Evolutionary conservation across 345 rosid species (phyloP).

Genomic region (Cardamine resedifolia): DNA sequence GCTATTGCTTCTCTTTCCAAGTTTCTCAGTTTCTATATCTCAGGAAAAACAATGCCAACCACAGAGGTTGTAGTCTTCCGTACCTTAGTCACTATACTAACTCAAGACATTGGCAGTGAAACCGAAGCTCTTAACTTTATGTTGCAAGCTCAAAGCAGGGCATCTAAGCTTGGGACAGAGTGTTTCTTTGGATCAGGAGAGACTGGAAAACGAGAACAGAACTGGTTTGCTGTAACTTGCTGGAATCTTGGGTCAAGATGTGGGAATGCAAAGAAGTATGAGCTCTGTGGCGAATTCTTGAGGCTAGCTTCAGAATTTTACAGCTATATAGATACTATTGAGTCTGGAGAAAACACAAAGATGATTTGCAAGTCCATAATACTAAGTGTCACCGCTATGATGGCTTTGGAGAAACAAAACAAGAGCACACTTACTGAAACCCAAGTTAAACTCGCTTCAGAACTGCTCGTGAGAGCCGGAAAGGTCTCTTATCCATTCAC

Average conservation of each 20-base stretch:
- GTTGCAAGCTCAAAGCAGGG: conserved; percentile 54
- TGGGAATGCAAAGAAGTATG: conserved; percentile 72
- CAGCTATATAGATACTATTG: conserved; percentile 43
- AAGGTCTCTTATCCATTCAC: conserved; percentile 57
- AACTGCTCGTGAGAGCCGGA: conserved; percentile 72
- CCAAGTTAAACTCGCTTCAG: conserved; percentile 67
- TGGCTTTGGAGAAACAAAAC: conserved; percentile 69
- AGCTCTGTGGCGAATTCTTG: conserved; percentile 61
- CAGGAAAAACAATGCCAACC: conserved; percentile 65
- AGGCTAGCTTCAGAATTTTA: conserved; percentile 67
- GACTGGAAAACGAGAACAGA: conserved; percentile 68
- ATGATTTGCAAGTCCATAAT: conserved; percentile 71
- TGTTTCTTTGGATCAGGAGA: conserved; percentile 79
- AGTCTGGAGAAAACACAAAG: conserved; percentile 50
- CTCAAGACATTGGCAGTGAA: conserved; percentile 57
- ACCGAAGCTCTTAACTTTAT: conserved; percentile 59
- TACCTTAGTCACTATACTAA: conserved; percentile 65
- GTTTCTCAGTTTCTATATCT: conserved; percentile 59
- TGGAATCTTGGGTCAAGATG: conserved; percentile 83
- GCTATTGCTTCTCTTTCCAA: conserved; percentile 78
- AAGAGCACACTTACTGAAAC: conserved; percentile 46
- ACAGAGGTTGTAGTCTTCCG: conserved; percentile 84
- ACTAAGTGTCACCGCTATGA: conserved; percentile 66
- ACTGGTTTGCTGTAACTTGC: conserved; percentile 83
- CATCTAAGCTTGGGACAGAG: conserved; percentile 66